These are phyloP conservation scores for Rhodotorula toruloides DNA, from an alignment of 768 basidiomycete species.

Conservation along the genomic window DNA sequence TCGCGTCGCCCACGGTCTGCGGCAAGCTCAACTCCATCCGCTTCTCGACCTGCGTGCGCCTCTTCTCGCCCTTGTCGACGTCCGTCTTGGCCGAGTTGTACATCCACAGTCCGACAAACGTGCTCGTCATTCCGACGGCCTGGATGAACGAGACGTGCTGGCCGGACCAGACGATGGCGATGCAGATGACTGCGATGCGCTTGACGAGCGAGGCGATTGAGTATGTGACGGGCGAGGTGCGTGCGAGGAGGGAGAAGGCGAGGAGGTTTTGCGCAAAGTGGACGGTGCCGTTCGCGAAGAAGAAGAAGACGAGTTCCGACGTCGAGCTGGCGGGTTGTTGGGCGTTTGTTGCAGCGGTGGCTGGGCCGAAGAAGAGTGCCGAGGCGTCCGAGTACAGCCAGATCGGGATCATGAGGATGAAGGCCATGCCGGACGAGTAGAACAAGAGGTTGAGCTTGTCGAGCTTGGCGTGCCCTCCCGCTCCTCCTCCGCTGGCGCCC, in stretches of 20 bases:
- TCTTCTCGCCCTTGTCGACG: conserved; percentile 76
- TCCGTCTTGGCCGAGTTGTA: conserved; percentile 92
- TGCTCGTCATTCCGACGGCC: conserved; percentile 80
- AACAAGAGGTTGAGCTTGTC: conserved; percentile 95
- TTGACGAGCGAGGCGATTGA: conserved; percentile 97
- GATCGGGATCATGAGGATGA: conserved; percentile 90
- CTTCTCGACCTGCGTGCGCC: conserved; percentile 38
- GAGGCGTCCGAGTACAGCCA: conserved; percentile 87
- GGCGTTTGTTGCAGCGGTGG: conserved; percentile 34
- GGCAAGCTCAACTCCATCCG: conserved; percentile 36
- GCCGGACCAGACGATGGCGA: conserved; percentile 94
- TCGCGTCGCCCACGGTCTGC: conserved; percentile 33
- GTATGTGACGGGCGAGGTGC: conserved; percentile 96
- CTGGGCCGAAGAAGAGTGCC: conserved; percentile 52
- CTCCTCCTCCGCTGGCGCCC: conserved; percentile 6
- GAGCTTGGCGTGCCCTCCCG: conserved; percentile 57
- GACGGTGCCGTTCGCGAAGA: conserved; percentile 88
- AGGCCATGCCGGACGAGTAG: conserved; percentile 90
- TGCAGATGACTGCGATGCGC: conserved; percentile 94
- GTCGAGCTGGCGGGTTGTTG: conserved; percentile 38
- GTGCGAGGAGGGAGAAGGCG: conserved; percentile 91
- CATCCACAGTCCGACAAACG: conserved; percentile 86
- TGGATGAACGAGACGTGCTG: conserved; percentile 79
- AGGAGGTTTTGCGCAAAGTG: conserved; percentile 97
- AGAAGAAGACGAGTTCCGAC: conserved; percentile 70